Conservation (phyloP, 768 basidiomycete genomes). For the Lactifluus piperatus region DNA sequence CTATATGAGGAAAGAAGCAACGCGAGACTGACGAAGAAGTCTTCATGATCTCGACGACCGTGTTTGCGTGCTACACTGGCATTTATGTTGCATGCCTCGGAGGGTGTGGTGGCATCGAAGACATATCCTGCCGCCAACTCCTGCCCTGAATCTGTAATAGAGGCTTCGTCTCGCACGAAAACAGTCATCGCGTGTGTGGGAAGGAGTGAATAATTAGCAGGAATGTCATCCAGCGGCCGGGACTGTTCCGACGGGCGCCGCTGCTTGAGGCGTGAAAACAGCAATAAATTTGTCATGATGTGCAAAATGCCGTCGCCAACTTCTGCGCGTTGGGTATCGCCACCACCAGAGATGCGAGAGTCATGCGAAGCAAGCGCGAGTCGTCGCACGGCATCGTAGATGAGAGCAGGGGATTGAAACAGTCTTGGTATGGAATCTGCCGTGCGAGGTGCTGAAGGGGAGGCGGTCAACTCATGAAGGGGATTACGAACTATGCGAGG, state of each 20-base stretch:
- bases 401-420: slow-evolving; percentile 55
- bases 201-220: slow-evolving; percentile 50
- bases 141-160: slow-evolving; percentile 13
- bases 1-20: slow-evolving; percentile 8
- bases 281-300: slow-evolving; percentile 70
- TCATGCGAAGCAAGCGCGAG: slow-evolving; percentile 57
- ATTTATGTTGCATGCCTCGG: slow-evolving; percentile 13
- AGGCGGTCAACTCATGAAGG: slow-evolving; percentile 39
- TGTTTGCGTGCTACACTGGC: slow-evolving; percentile 14
- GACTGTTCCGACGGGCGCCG: slow-evolving; percentile 40
- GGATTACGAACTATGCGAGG: slow-evolving; percentile 60
- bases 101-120: slow-evolving; percentile 10
- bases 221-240: slow-evolving; percentile 35
- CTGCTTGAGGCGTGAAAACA: slow-evolving; percentile 45
- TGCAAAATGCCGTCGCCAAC: slow-evolving; percentile 55
- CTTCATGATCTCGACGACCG: slow-evolving; percentile 15
- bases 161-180: slow-evolving; percentile 19
- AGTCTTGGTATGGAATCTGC: slow-evolving; percentile 27
- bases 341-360: slow-evolving; percentile 30
- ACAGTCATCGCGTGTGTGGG: slow-evolving; percentile 25
- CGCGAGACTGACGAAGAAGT: slow-evolving; percentile 18
- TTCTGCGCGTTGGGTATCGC: slow-evolving; percentile 36
- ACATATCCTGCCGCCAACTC: slow-evolving; percentile 18
- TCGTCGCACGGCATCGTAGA: slow-evolving; percentile 66
- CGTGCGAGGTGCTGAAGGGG: slow-evolving; percentile 29